Evolutionary conservation across 2,329 filamentous ascomycete species (phyloP).

Genomic region (Fusarium temperatum): DNA sequence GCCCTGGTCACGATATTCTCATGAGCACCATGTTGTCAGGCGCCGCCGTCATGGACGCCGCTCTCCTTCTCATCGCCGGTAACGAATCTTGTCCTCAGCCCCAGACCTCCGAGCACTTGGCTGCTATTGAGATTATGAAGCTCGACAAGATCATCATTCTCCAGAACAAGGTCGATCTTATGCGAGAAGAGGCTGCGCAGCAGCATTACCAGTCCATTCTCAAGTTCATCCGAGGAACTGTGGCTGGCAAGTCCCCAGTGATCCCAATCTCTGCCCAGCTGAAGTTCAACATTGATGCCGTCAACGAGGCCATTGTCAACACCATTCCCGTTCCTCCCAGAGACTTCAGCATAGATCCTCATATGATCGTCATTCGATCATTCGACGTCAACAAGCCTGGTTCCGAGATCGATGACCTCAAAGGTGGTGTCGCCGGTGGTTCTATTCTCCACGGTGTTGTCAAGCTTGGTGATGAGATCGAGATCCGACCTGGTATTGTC

Average conservation of each 20-base stretch:
- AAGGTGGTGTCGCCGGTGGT: slow-evolving; percentile 98
- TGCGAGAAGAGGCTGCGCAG: slow-evolving; percentile 93
- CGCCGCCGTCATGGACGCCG: slow-evolving; percentile 99
- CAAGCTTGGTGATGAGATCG: slow-evolving; percentile 97
- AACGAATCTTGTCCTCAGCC: slow-evolving; percentile 99
- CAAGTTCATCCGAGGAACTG: slow-evolving; percentile 98
- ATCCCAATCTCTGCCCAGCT: slow-evolving; percentile 97
- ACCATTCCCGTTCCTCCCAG: slow-evolving; percentile 91
- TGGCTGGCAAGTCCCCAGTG: slow-evolving; percentile 92
- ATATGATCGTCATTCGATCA: slow-evolving; percentile 99
- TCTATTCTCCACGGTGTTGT: slow-evolving; percentile 96
- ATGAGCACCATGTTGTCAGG: slow-evolving; percentile 99
- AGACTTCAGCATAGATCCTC: slow-evolving; percentile 90
- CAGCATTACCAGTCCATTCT: slow-evolving; percentile 97
- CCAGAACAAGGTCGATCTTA: slow-evolving; percentile 99
- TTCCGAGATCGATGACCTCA: slow-evolving; percentile 97
- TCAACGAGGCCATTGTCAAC: slow-evolving; percentile 95
- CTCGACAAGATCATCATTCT: slow-evolving; percentile 99
- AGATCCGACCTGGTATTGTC: slow-evolving; percentile 98
- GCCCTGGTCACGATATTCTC: slow-evolving; percentile 99
- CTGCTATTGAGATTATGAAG: slow-evolving; percentile 99
- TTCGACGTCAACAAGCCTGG: slow-evolving; percentile 99
- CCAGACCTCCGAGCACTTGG: slow-evolving; percentile 98
- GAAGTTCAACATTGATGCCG: slow-evolving; percentile 99
- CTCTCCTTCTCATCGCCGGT: slow-evolving; percentile 92